Percentiles rank a stretch among this genome's conserved stretches.
These are phyloP conservation scores for Erysiphe pulchra DNA, from an alignment of 2,329 filamentous ascomycete species.

Conservation along the genomic window DNA sequence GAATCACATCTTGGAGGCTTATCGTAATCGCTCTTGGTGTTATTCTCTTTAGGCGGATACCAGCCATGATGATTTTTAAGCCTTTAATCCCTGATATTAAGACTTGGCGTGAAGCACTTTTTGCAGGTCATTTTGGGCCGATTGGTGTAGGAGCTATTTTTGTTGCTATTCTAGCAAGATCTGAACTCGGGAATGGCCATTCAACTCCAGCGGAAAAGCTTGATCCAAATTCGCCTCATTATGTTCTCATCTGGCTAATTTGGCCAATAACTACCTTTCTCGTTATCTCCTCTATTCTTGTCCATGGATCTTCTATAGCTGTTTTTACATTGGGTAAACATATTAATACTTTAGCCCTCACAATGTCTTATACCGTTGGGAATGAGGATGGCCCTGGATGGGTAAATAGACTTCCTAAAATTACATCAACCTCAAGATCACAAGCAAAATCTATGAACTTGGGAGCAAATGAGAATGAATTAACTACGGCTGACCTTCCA, in stretches of 20 bases:
- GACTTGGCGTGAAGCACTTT: slow-evolving; percentile 90
- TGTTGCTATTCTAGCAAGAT: slow-evolving; percentile 71
- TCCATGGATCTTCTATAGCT: slow-evolving; percentile 93
- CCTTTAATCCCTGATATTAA: slow-evolving; percentile 90
- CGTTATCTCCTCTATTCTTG: slow-evolving; percentile 78
- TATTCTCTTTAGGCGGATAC: slow-evolving; percentile 84
- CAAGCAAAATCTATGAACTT: slow-evolving; percentile 63
- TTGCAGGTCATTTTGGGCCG: slow-evolving; percentile 90
- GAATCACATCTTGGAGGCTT: slow-evolving; percentile 65
- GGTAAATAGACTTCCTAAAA: slow-evolving; percentile 75
- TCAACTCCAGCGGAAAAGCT: slow-evolving; percentile 48
- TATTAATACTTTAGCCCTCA: slow-evolving; percentile 87
- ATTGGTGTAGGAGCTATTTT: slow-evolving; percentile 96
- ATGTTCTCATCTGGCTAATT: slow-evolving; percentile 56
- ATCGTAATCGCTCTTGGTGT: slow-evolving; percentile 87
- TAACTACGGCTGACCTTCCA: slow-evolving; percentile 32
- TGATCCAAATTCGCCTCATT: slow-evolving; percentile 23
- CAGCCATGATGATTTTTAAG: slow-evolving; percentile 77
- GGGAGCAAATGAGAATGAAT: slow-evolving; percentile 42
- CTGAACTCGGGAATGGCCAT: slow-evolving; percentile 53
- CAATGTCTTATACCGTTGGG: slow-evolving; percentile 83
- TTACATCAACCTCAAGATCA: slow-evolving; percentile 44
- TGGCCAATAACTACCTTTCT: slow-evolving; percentile 93
- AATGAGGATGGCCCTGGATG: slow-evolving; percentile 73
- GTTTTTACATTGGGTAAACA: slow-evolving; percentile 95